A percentile compares a stretch with the other conserved stretches of the same genome.
Evolutionary conservation across 2,329 filamentous ascomycete species (phyloP).

Genomic region (Hypoxylon rubiginosum): DNA sequence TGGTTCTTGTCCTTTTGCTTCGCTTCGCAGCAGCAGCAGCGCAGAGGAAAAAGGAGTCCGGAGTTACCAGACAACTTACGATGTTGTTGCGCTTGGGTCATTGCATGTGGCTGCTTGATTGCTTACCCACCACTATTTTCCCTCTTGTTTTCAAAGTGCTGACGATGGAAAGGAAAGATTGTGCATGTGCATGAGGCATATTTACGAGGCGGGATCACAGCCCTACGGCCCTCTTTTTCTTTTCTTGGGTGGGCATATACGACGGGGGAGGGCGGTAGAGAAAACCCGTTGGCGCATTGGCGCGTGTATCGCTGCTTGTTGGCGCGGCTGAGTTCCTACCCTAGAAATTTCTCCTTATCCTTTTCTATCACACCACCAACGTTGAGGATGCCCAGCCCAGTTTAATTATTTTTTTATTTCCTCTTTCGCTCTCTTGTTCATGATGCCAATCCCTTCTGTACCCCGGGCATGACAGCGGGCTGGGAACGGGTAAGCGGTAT

Average conservation of each 20-base stretch:
- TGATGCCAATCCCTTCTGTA: conserved; percentile 2
- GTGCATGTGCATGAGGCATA: conserved; percentile 37
- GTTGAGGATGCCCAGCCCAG: not conserved
- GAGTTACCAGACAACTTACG: conserved; percentile 31
- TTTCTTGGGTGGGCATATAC: not conserved
- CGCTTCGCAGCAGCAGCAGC: not conserved
- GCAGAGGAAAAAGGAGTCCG: conserved; percentile 19
- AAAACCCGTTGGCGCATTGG: conserved; percentile 17
- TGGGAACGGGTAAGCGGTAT: conserved; percentile 14
- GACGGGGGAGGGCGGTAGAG: not conserved
- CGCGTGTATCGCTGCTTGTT: conserved; percentile 4
- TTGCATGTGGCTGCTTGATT: conserved; percentile 2
- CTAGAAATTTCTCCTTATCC: conserved; percentile 11
- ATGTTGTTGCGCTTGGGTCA: conserved; percentile 15
- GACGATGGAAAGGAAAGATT: conserved; percentile 14
- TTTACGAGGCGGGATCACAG: conserved; percentile 31
- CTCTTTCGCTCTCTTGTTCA: not conserved
- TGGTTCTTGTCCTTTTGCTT: not conserved
- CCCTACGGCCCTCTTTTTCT: conserved; percentile 23
- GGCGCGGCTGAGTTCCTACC: conserved; percentile 36
- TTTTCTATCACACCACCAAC: conserved; percentile 7
- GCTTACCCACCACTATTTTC: conserved; percentile 8
- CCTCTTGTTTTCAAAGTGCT: conserved; percentile 29
- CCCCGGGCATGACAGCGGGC: conserved; percentile 12
- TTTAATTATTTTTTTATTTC: not conserved